A percentile compares a stretch with the other conserved stretches of the same genome.
phyloP scores from a whole-genome alignment of 768 basidiomycete species.

The Macrolepiota dolichaula region DNA sequence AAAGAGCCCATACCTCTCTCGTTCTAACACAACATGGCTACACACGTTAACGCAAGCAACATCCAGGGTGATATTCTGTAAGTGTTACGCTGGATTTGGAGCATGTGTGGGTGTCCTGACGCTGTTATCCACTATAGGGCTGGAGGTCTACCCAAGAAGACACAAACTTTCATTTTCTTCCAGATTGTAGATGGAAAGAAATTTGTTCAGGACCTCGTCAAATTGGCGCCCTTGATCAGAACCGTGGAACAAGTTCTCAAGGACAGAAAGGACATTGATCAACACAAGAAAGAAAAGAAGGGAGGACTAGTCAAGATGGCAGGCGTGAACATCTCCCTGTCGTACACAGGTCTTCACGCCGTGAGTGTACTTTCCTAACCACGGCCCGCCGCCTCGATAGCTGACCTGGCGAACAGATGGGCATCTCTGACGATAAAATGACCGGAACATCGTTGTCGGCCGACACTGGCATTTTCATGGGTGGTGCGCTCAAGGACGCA shows the following conservation, averaged over 20 bases:
- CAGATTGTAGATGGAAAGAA: conserved; percentile 36
- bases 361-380: conserved; percentile 18
- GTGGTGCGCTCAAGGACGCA: conserved; percentile 40
- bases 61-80: conserved; percentile 50
- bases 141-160: conserved; percentile 51
- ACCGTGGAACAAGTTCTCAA: conserved; percentile 39
- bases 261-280: conserved; percentile 36
- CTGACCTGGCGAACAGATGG: background rate
- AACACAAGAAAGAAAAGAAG: conserved; percentile 34
- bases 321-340: conserved; percentile 54
- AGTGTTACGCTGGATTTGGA: conserved; percentile 9
- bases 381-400: background rate
- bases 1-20: background rate
- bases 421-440: conserved; percentile 32
- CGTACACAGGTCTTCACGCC: conserved; percentile 41
- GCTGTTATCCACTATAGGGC: conserved; percentile 27
- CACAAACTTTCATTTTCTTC: conserved; percentile 51
- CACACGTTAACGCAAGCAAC: conserved; percentile 19
- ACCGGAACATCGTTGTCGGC: conserved; percentile 33
- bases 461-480: conserved; percentile 25
- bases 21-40: background rate
- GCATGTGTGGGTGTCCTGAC: background rate
- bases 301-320: conserved; percentile 32
- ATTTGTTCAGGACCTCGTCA: conserved; percentile 41
- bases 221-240: conserved; percentile 42